Base-by-base conservation (phyloP, 1,139 yeast genomes). In the Candida gigantensis region DNA sequence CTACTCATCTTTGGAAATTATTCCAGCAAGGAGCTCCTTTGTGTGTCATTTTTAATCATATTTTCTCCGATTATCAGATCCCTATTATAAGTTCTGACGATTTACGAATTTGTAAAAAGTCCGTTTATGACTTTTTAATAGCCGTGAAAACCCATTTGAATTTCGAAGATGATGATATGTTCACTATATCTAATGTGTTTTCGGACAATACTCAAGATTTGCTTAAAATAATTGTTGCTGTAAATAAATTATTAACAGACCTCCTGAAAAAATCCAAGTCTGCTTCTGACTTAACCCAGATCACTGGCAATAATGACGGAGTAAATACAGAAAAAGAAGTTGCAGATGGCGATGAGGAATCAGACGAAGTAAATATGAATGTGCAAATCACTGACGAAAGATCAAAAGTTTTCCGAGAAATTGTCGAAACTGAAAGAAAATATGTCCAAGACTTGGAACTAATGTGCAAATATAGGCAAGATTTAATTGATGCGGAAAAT, bases 21-120 rank as follows among this genome's bases (percentile, higher is more conserved):
- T 83, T 92, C 53, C 94, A 92, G 51, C 89, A 86, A 52, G 98
- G 98, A 6, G 84, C 95, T 2, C 95, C 97, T 5, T 71, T 92
- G 34, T 90, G 98, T 59, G 76, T 87, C 32, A 66, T 92, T 6
- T 87, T 84, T 68, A 90, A 92, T 61, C 61, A 72, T 19, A 64
- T 83, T 21, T 52, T 55, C 26, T 52, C 67, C 11, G 68, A 49
- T 65, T 80, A 43, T 58, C 62, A 49, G 51, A 71, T 58, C 44
- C 71, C 76, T 7, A 72, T 82, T 25, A 74, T 82, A 7, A 76
- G 81, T 12, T 79, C 87, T 23, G 92, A 84, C 53, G 97, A 90
- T 57, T 58, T 86, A 47, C 81, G 89, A 53, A 77, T 84, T 36
- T 87, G 96, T 62, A 94, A 92, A 55, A 84, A 86, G 60, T 84